Base-by-base conservation (phyloP, 768 basidiomycete genomes). In the Hericium alpestre region DNA sequence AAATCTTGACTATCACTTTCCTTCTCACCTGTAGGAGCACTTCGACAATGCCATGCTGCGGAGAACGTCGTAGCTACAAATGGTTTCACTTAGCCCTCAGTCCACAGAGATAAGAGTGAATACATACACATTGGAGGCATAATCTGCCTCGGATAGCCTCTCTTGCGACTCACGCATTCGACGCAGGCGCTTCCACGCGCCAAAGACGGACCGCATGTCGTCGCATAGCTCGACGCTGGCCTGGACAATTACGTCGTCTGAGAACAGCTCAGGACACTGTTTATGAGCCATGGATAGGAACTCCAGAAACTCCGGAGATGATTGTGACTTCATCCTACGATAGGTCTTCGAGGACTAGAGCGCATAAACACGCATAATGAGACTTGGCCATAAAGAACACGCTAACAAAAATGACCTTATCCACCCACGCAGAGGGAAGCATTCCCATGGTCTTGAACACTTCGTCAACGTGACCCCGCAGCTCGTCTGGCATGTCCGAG, bases 71-170 rank as follows among this genome's bases (percentile, higher is more conserved):
- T 82, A 81, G 6, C 78, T 79, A 56, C 41, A 23, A 23, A 25
- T 23, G 37, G 18, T 23, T 55, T 13, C 27, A 25, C 47, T 32
- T 3, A 46, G 8, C 16, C 16, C 4, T 18, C n/a, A 15, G 13
- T 6, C 4, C 10, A 20, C 12, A 37, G 27, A 37, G 51, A 16
- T 8, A 22, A 18, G 18, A 2, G 27, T 11, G 53, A 56, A 43
- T 10, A 66, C 78, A 51, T 65, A 82, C 78, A 81, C 79, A 52
- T 77, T 78, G n/a, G 74, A 73, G 15, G 73, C 78, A 56, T 73
- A 80, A 59, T 81, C 81, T 1, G 79, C 77, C 60, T 82, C 80
- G 2, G 77, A 79, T 68, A 73, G 76, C 62, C 71, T 79, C 54
- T 78, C 74, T 18, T 71, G 72, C 5, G 73, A 72, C 5, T 65